A percentile compares a stretch with the other conserved stretches of the same genome.
phyloP scores from a whole-genome alignment of 2,329 filamentous ascomycete genomes.

The Apiospora saccharicola region DNA sequence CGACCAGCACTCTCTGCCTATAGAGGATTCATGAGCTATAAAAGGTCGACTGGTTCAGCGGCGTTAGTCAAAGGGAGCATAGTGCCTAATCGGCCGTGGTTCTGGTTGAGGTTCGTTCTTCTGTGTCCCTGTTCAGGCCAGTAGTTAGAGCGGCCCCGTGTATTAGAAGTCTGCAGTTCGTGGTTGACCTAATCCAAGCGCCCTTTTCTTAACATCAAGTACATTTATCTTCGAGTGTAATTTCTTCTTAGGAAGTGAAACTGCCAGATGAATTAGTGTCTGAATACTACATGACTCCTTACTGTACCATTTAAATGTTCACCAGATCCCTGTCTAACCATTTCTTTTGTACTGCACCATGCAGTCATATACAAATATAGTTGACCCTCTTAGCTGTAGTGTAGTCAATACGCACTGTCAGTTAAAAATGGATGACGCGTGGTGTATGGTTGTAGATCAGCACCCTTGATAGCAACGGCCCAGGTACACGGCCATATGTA shows the following conservation, averaged over 20 bases:
- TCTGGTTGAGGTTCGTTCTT: constrained; percentile 11
- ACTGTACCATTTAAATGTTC: neutral
- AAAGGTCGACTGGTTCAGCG: constrained; percentile 18
- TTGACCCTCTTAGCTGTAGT: too few relatives aligned
- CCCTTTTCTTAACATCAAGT: neutral
- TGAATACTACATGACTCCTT: neutral
- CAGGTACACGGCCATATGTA: neutral
- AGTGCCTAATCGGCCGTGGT: constrained; percentile 13
- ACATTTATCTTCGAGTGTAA: neutral
- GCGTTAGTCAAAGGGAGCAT: constrained; percentile 6
- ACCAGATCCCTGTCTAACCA: too few relatives aligned
- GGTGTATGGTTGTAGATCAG: neutral
- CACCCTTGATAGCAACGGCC: neutral
- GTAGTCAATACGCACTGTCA: too few relatives aligned
- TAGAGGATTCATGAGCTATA: constrained; percentile 19
- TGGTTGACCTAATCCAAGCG: constrained; percentile 18
- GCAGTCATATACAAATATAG: too few relatives aligned
- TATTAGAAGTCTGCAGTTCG: constrained; percentile 15
- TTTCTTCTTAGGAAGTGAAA: neutral
- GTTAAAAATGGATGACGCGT: neutral
- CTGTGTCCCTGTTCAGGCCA: neutral
- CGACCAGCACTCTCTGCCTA: constrained; percentile 17
- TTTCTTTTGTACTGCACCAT: too few relatives aligned
- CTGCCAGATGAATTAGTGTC: neutral
- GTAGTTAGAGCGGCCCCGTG: constrained; percentile 8